These are phyloP conservation scores for Uronychia binucleata DNA, from an alignment of 73 alveolate species.

Conservation along the genomic window DNA sequence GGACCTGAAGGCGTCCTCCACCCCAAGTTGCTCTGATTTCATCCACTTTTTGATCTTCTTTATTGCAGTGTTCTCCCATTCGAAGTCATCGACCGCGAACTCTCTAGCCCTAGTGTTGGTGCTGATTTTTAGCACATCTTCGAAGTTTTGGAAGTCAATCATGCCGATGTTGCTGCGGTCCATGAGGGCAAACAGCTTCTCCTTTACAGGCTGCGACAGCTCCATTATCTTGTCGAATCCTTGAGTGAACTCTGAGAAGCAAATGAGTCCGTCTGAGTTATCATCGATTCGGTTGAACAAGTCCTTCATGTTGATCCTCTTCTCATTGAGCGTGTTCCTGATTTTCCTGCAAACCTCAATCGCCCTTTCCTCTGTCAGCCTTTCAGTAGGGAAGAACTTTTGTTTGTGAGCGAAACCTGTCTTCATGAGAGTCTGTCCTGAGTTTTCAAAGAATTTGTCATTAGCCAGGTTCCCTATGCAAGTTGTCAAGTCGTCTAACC, in stretches of 20 bases:
- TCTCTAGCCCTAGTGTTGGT: conserved; percentile 4
- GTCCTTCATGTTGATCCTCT: conserved; percentile 32
- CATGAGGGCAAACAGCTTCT: conserved; percentile 80
- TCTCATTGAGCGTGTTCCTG: conserved; percentile 18
- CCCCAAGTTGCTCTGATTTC: conserved; percentile 49
- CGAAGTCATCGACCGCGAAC: conserved; percentile 64
- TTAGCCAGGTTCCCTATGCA: conserved; percentile 28
- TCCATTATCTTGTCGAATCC: conserved; percentile 56
- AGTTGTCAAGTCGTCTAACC: conserved; percentile 29
- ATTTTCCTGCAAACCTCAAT: conserved; percentile 32
- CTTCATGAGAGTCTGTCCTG: conserved; percentile 33
- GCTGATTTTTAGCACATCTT: conserved; percentile 45
- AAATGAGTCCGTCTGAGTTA: conserved; percentile 73
- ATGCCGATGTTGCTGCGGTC: conserved; percentile 74
- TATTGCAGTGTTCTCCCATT: conserved; percentile 76
- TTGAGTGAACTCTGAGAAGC: conserved; percentile 63
- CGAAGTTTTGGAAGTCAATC: conserved; percentile 69
- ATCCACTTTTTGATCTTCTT: conserved; percentile 75
- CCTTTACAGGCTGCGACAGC: conserved; percentile 71
- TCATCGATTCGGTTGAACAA: conserved; percentile 48
- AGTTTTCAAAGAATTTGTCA: conserved; percentile 27
- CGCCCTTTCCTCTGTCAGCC: conserved; percentile 35
- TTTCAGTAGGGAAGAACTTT: conserved; percentile 40
- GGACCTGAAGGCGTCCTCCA: conserved; percentile 80
- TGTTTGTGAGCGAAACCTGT: conserved; percentile 27